A percentile compares a stretch with the other conserved stretches of the same genome.
phyloP scores from a whole-genome alignment of 1,284 basidiomycete species.

The Malassezia globosa region DNA sequence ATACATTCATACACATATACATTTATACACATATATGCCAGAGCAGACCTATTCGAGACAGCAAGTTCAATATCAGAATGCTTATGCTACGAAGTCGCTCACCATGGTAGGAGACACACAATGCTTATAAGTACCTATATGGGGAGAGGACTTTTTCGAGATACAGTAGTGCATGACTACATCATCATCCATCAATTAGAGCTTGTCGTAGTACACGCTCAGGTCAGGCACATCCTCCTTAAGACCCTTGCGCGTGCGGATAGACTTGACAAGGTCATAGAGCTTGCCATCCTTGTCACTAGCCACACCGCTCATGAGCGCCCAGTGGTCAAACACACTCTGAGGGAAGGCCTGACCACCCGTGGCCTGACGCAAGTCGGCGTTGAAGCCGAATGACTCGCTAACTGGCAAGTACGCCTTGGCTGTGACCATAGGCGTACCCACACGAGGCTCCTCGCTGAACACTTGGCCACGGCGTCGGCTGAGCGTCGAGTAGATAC shows the following conservation, averaged over 20 bases:
- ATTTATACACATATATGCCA: too few relatives aligned
- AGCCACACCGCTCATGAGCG: constrained; percentile 63
- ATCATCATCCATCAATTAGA: constrained; percentile 18
- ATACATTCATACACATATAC: too few relatives aligned
- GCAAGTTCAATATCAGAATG: too few relatives aligned
- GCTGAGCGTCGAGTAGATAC: constrained; percentile 88
- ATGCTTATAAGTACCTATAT: too few relatives aligned
- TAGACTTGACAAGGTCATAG: constrained; percentile 67
- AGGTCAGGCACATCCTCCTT: constrained; percentile 27
- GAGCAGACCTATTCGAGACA: too few relatives aligned
- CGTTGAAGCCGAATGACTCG: constrained; percentile 99
- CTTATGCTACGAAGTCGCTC: too few relatives aligned
- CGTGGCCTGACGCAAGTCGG: constrained; percentile 81
- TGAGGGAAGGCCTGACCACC: constrained; percentile 98
- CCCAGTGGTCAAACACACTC: constrained; percentile 66
- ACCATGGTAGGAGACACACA: too few relatives aligned
- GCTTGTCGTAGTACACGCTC: constrained; percentile 31
- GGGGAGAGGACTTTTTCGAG: neutral
- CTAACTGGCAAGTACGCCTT: constrained; percentile 94
- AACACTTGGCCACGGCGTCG: constrained; percentile 97
- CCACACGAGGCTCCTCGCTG: constrained; percentile 88
- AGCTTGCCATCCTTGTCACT: constrained; percentile 65
- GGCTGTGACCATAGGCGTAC: constrained; percentile 99
- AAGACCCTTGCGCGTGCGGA: constrained; percentile 85
- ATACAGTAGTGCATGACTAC: too few relatives aligned